A percentile compares a stretch with the other conserved stretches of the same genome.
Evolutionary conservation across 352 stramenopile species (phyloP).

Genomic region (Globisporangium viniferum): DNA sequence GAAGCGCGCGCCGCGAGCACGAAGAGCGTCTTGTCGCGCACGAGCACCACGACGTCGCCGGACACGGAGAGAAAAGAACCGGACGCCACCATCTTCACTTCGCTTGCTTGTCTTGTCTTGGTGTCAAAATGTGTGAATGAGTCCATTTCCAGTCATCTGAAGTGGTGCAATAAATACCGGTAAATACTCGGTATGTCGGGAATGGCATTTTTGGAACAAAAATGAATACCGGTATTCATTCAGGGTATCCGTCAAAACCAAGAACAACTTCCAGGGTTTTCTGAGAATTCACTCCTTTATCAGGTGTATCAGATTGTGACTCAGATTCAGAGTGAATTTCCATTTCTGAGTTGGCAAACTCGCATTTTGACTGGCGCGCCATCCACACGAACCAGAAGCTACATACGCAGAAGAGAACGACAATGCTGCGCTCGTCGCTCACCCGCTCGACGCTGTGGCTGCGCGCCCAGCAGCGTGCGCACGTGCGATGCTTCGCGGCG

Average conservation of each 20-base stretch:
- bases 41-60: slow-evolving; percentile 36
- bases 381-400: too few relatives aligned
- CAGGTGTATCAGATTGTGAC: too few relatives aligned
- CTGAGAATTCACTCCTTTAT: too few relatives aligned
- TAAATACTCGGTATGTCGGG: too few relatives aligned
- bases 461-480: not conserved
- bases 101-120: not conserved
- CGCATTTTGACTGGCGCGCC: too few relatives aligned
- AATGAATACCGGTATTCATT: too few relatives aligned
- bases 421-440: slow-evolving; percentile 7
- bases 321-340: too few relatives aligned
- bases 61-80: slow-evolving; percentile 47
- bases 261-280: too few relatives aligned
- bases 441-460: slow-evolving; percentile 5
- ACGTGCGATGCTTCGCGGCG: slow-evolving; percentile 33
- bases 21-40: slow-evolving; percentile 63
- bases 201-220: too few relatives aligned
- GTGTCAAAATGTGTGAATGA: not conserved
- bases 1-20: slow-evolving; percentile 25
- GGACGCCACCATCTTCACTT: slow-evolving; percentile 34
- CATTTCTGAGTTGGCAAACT: too few relatives aligned
- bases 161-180: not conserved
- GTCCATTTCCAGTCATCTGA: slow-evolving; percentile 12
- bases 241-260: too few relatives aligned
- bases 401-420: too few relatives aligned